These are phyloP conservation scores for Xanthoconium separans DNA, from an alignment of 1,284 basidiomycete species.

Conservation along the genomic window DNA sequence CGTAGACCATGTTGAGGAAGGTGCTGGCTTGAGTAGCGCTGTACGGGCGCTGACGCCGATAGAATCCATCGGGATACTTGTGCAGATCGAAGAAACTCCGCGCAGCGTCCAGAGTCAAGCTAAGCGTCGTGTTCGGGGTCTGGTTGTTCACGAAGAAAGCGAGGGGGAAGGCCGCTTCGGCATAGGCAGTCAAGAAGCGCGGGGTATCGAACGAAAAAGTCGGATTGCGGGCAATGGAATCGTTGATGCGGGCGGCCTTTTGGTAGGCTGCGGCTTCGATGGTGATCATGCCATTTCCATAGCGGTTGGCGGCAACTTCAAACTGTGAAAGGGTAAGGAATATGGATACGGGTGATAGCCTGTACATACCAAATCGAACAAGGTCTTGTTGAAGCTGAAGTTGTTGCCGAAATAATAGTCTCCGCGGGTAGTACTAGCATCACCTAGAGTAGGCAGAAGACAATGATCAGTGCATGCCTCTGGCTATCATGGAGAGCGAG, in stretches of 20 bases:
- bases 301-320: conserved; percentile 12
- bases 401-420: conserved; percentile 32
- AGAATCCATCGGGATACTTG: conserved; percentile 23
- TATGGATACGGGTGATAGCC: not conserved
- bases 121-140: conserved; percentile 17
- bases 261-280: conserved; percentile 20
- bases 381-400: conserved; percentile 27
- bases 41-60: conserved; percentile 21
- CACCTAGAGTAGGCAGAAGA: conserved; percentile 13
- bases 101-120: conserved; percentile 14
- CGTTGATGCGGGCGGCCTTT: conserved; percentile 19
- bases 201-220: conserved; percentile 25
- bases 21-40: not conserved
- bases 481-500: not conserved
- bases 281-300: conserved; percentile 19
- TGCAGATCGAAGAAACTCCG: conserved; percentile 21
- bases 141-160: conserved; percentile 31
- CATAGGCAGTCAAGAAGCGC: conserved; percentile 20
- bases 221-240: conserved; percentile 29
- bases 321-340: conserved; percentile 14
- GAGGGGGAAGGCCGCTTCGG: conserved; percentile 26
- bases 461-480: not conserved
- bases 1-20: not conserved
- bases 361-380: conserved; percentile 20
- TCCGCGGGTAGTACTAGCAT: conserved; percentile 27